Percentiles rank a stretch among this genome's conserved stretches.
Conservation (phyloP, 257 asterid genomes). For the Asclepias syriaca region DNA sequence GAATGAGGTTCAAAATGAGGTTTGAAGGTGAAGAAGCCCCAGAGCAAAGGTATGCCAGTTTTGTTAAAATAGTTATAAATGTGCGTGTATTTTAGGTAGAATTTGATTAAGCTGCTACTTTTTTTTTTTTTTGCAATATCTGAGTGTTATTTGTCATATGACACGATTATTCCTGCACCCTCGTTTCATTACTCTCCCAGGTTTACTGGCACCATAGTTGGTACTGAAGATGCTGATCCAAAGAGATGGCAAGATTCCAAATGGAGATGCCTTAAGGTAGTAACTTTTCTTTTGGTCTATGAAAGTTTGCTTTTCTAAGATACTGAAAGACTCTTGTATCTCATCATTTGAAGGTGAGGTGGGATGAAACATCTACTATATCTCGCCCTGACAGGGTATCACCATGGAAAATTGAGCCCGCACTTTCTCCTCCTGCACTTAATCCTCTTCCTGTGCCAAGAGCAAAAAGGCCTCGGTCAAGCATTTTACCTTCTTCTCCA, state of each 20-base stretch:
- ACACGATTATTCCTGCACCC: not conserved
- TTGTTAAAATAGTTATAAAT: not conserved
- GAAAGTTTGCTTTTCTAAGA: not conserved
- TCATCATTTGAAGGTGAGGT: conserved; percentile 54
- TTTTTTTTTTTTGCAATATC: not conserved
- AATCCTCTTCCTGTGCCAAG: conserved; percentile 75
- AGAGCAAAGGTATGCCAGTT: conserved; percentile 69
- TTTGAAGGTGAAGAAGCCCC: conserved; percentile 99
- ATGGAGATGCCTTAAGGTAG: conserved; percentile 96
- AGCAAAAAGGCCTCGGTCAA: conserved; percentile 74
- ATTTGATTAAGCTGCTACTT: not conserved
- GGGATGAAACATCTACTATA: conserved; percentile 89
- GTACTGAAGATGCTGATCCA: conserved; percentile 71
- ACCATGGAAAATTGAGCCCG: conserved; percentile 94
- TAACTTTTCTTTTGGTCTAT: not conserved
- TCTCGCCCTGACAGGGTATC: conserved; percentile 94
- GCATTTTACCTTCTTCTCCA: conserved; percentile 60
- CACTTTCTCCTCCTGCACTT: conserved; percentile 78
- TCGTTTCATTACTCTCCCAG: conserved; percentile 23
- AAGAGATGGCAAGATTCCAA: conserved; percentile 76
- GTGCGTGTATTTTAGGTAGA: not conserved
- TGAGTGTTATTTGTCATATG: not conserved
- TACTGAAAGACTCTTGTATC: conserved; percentile 10
- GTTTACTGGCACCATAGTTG: conserved; percentile 92
- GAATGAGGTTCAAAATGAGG: conserved; percentile 96